A percentile compares a stretch with the other conserved stretches of the same genome.
These are phyloP conservation scores for Neurospora pannonica DNA, from an alignment of 495 filamentous ascomycete genomes.

Conservation along the genomic window DNA sequence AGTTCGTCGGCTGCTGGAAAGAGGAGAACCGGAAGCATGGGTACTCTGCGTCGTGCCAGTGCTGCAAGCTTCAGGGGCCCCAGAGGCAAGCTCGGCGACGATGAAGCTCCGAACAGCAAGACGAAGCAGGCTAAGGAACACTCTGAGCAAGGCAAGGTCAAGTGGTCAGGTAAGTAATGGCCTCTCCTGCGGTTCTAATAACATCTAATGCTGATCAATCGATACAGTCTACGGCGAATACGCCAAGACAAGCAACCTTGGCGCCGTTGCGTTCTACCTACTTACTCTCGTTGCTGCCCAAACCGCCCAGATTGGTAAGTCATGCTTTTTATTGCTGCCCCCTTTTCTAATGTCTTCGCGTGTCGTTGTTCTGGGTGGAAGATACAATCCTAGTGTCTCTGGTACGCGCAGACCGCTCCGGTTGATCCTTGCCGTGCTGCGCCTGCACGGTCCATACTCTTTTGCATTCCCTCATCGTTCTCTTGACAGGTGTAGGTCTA, in stretches of 20 bases:
- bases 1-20: conserved; percentile 27
- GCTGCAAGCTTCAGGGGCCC: conserved; percentile 83
- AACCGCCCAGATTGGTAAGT: conserved; percentile 58
- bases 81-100: conserved; percentile 71
- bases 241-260: conserved; percentile 84
- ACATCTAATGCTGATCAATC: conserved; percentile 13
- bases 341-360: neutral
- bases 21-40: conserved; percentile 57
- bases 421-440: neutral
- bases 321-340: conserved; percentile 9
- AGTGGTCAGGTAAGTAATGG: conserved; percentile 56
- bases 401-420: neutral
- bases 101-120: conserved; percentile 63
- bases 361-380: neutral
- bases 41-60: conserved; percentile 79
- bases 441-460: neutral
- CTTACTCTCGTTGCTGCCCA: conserved; percentile 69
- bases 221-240: conserved; percentile 67
- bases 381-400: neutral
- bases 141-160: conserved; percentile 90
- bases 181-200: neutral
- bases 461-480: neutral
- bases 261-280: conserved; percentile 75
- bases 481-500: neutral
- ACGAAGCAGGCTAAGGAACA: conserved; percentile 80